Conservation (phyloP, 768 basidiomycete species). For the Mycena indigotica region DNA sequence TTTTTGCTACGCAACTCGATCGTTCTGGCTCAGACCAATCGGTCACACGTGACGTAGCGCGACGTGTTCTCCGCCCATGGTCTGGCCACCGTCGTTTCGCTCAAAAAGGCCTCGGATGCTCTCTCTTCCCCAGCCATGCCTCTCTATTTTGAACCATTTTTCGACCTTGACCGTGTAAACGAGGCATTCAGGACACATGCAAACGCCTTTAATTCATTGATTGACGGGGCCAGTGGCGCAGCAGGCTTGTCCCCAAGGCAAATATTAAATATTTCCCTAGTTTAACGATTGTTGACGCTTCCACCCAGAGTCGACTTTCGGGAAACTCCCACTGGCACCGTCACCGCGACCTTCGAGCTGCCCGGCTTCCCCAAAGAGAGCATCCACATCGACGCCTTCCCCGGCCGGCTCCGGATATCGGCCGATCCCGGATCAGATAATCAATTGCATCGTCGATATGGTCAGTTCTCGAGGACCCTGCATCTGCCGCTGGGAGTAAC, state of each 20-base stretch:
- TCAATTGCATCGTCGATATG: conserved; percentile 48
- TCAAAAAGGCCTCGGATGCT: background rate
- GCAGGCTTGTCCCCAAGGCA: conserved; percentile 8
- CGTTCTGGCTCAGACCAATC: no score
- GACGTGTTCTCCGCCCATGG: no score
- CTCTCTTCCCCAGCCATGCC: background rate
- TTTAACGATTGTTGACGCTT: no score
- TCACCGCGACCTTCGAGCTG: conserved; percentile 60
- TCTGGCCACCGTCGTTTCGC: no score
- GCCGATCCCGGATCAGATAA: conserved; percentile 41
- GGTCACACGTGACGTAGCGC: no score
- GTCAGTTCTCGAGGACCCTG: conserved; percentile 47
- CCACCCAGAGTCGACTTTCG: conserved; percentile 54
- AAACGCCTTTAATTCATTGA: background rate
- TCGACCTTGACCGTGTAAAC: conserved; percentile 45
- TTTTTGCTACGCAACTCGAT: no score
- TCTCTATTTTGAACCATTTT: conserved; percentile 40
- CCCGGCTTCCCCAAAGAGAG: conserved; percentile 56
- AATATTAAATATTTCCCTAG: no score
- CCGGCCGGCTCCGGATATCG: conserved; percentile 51
- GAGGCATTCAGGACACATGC: conserved; percentile 25
- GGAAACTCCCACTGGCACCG: conserved; percentile 48
- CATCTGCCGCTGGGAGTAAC: conserved; percentile 56
- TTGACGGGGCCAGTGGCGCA: background rate
- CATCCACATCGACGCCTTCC: conserved; percentile 53